Evolutionary conservation across 306 rosid species (phyloP), one percentile per base, ranked within the genome.

Genomic region (Trifolium subterraneum): DNA sequence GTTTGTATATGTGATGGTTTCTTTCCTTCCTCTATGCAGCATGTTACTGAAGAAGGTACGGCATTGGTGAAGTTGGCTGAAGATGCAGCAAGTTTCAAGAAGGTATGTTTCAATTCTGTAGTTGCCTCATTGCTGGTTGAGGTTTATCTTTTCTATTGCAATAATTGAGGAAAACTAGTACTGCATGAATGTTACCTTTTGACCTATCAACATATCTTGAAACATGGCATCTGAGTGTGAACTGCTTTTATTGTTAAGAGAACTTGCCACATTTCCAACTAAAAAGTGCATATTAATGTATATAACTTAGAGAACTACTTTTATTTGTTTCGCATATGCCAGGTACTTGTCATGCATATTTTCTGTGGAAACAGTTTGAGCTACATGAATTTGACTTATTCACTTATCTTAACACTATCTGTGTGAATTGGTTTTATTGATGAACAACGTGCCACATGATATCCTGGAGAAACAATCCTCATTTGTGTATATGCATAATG

Each of bases 11-110:
- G 64, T 58, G 64, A 50, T 20, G 29, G 14, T 54, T 19, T 58
- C 45, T 78, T 64, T 79, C 50, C 36, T 64, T 79, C 55, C 36
- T 23, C 70, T 68, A 69, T 82, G 78, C 90, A 93, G 98, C 97
- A 93, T 78, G 93, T 93, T 69, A 90, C 97, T 42, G 74, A 91
- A 68, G 96, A 90, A 86, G 98, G 97, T 69, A 93, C 87, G 72
- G 85, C 96, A 56, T 85, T 93, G 80, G 93, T 93, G 74, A 93
- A 90, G 84, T 88, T 84, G 72, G 98, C 98, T 68, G 97, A 90
- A 82, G 98, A 93, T 86, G 97, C 97, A 70, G 98, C 95, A 47
- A 90, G 93, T 84, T 89, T 76, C 84, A 93, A 85, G 82, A 93
- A 88, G 97, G 98, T 90, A 69, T 47, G 76, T 84, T 52, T 70